These are phyloP conservation scores for Cryphonectria nitschkei DNA, from an alignment of 2,329 filamentous ascomycete genomes.

Conservation along the genomic window DNA sequence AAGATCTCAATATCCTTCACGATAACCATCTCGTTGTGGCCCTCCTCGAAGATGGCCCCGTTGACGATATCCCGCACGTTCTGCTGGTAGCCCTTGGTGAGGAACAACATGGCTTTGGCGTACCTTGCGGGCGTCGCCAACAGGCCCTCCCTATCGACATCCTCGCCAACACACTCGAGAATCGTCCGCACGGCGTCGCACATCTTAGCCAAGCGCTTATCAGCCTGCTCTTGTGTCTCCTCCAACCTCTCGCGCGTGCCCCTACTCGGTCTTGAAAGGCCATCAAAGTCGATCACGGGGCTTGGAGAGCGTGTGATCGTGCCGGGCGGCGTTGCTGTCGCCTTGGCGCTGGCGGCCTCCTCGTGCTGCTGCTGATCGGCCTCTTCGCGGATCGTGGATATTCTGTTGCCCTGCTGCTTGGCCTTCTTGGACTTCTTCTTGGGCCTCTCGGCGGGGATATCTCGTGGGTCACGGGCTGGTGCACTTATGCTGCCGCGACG, in stretches of 20 bases:
- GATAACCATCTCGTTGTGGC: slow-evolving; percentile 96
- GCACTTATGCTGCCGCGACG: slow-evolving; percentile 61
- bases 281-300: slow-evolving; percentile 65
- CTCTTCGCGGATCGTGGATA: slow-evolving; percentile 29
- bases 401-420: slow-evolving; percentile 11
- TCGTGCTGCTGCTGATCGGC: slow-evolving; percentile 1
- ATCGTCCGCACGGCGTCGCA: slow-evolving; percentile 66
- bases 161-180: slow-evolving; percentile 71
- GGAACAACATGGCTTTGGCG: slow-evolving; percentile 92
- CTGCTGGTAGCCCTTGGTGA: slow-evolving; percentile 96
- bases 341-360: slow-evolving; percentile 28
- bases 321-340: slow-evolving; percentile 29
- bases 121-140: slow-evolving; percentile 80
- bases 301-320: slow-evolving; percentile 50
- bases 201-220: slow-evolving; percentile 59
- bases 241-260: slow-evolving; percentile 68
- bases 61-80: slow-evolving; percentile 93
- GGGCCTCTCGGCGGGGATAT: slow-evolving; percentile 53
- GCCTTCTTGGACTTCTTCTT: slow-evolving; percentile 32
- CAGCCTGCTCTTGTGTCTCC: slow-evolving; percentile 56
- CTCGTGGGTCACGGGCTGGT: slow-evolving; percentile 63
- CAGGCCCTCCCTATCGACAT: slow-evolving; percentile 67
- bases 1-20: slow-evolving; percentile 97
- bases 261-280: slow-evolving; percentile 60
- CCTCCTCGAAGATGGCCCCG: slow-evolving; percentile 91